phyloP scores from a whole-genome alignment of 2,329 filamentous ascomycete species.

The Cercospora beticola region DNA sequence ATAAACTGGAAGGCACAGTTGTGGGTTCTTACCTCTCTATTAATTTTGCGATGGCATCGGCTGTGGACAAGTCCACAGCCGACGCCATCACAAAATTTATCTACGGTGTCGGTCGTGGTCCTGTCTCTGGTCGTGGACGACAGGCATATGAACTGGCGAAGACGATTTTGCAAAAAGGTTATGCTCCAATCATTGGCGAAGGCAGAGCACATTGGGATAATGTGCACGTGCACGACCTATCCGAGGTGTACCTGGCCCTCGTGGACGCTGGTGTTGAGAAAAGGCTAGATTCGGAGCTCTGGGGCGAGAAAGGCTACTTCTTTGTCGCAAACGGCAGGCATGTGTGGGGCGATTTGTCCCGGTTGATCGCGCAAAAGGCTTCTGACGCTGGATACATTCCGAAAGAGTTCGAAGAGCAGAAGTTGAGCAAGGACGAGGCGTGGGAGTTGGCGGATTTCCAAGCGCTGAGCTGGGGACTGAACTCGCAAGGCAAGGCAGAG shows the following conservation, averaged over 20 bases:
- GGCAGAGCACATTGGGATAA: constrained; percentile 58
- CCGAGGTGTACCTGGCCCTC: constrained; percentile 55
- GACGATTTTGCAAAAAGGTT: constrained; percentile 52
- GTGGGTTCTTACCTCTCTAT: no score
- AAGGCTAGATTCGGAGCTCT: constrained; percentile 45
- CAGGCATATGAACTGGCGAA: constrained; percentile 60
- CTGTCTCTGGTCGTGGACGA: constrained; percentile 54
- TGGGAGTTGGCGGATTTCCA: constrained; percentile 51
- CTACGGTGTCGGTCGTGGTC: constrained; percentile 51
- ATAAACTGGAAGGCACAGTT: no score
- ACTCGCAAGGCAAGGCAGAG: constrained; percentile 57
- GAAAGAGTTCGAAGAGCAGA: constrained; percentile 54
- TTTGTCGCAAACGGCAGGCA: constrained; percentile 64
- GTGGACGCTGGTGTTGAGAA: constrained; percentile 38
- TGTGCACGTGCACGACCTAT: constrained; percentile 62
- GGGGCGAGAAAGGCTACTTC: constrained; percentile 66
- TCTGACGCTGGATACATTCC: constrained; percentile 48
- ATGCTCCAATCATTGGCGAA: constrained; percentile 57
- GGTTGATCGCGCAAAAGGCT: constrained; percentile 24
- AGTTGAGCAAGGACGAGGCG: constrained; percentile 51
- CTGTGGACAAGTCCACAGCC: no score
- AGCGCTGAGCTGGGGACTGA: constrained; percentile 59
- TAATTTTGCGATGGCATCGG: no score
- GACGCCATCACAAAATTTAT: no score
- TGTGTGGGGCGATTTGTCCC: constrained; percentile 51